Conservation (phyloP, 345 rosid species). For the Limnanthes douglasii region DNA sequence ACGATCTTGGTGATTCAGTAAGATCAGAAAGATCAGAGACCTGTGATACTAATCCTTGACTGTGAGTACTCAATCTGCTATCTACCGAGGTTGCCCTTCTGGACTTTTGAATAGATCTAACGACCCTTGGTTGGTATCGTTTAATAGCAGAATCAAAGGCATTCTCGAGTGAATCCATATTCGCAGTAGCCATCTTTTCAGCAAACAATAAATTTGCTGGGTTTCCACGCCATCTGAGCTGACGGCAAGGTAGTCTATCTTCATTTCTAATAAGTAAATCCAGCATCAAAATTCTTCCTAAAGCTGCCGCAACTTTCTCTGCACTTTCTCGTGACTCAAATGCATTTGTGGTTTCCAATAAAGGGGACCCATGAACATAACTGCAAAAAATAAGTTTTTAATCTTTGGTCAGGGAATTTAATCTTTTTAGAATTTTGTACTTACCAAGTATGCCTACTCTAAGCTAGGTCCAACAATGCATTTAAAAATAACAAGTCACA, state of each 20-base stretch:
- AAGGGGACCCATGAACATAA: slow-evolving; percentile 92
- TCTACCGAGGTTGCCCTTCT: slow-evolving; percentile 81
- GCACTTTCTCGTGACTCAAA: slow-evolving; percentile 57
- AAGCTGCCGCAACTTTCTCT: slow-evolving; percentile 69
- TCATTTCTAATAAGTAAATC: slow-evolving; percentile 95
- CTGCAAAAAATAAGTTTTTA: slow-evolving; percentile 21
- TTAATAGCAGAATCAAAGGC: slow-evolving; percentile 70
- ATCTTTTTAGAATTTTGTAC: too few species aligned
- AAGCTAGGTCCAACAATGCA: too few species aligned
- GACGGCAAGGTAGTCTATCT: slow-evolving; percentile 90
- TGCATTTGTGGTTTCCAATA: slow-evolving; percentile 66
- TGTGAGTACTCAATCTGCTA: slow-evolving; percentile 35
- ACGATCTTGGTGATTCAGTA: slow-evolving; percentile 45
- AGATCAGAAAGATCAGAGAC: slow-evolving; percentile 57
- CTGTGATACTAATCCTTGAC: slow-evolving; percentile 29
- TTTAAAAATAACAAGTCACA: too few species aligned
- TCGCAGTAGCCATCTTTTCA: slow-evolving; percentile 34
- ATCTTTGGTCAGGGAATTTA: too few species aligned
- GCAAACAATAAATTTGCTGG: slow-evolving; percentile 79
- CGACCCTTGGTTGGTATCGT: slow-evolving; percentile 54
- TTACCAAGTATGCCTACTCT: too few species aligned
- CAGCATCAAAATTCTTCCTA: slow-evolving; percentile 81
- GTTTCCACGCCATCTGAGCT: slow-evolving; percentile 97
- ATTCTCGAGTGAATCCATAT: slow-evolving; percentile 41
- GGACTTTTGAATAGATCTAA: slow-evolving; percentile 71